Evolutionary conservation across 345 rosid species (phyloP).

Genomic region (Citrus sp.): DNA sequence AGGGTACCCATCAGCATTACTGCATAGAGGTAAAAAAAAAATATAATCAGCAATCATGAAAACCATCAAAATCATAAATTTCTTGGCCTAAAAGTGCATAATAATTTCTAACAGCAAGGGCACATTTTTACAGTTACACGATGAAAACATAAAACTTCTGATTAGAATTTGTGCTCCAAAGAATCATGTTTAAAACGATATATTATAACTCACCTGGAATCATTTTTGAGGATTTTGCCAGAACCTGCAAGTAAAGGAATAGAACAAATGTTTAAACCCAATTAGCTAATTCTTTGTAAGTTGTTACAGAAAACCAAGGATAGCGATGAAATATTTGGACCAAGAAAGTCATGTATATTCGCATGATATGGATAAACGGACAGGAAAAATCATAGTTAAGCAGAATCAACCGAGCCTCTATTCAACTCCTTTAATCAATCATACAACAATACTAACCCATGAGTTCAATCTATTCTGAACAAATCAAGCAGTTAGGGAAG

Average conservation of each 20-base stretch:
- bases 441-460: neutral
- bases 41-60: constrained; percentile 5
- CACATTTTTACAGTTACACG: neutral
- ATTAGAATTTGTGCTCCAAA: neutral
- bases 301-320: neutral
- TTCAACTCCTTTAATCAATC: neutral
- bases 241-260: constrained; percentile 50
- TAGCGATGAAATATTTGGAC: neutral
- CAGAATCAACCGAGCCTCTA: neutral
- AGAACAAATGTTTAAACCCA: neutral
- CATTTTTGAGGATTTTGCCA: constrained; percentile 96
- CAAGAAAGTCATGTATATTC: neutral
- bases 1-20: constrained; percentile 94
- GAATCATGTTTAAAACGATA: neutral
- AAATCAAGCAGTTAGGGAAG: neutral
- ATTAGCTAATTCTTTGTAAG: neutral
- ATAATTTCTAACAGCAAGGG: neutral
- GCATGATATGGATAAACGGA: neutral
- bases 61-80: neutral
- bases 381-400: neutral
- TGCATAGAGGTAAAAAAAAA: constrained; percentile 37
- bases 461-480: neutral
- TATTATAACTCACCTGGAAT: constrained; percentile 63
- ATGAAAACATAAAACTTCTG: neutral
- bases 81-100: neutral